A percentile compares a stretch with the other conserved stretches of the same genome.
These are phyloP conservation scores for Diversispora epigaea DNA, from an alignment of 192 early-diverging fungal species.

Conservation along the genomic window DNA sequence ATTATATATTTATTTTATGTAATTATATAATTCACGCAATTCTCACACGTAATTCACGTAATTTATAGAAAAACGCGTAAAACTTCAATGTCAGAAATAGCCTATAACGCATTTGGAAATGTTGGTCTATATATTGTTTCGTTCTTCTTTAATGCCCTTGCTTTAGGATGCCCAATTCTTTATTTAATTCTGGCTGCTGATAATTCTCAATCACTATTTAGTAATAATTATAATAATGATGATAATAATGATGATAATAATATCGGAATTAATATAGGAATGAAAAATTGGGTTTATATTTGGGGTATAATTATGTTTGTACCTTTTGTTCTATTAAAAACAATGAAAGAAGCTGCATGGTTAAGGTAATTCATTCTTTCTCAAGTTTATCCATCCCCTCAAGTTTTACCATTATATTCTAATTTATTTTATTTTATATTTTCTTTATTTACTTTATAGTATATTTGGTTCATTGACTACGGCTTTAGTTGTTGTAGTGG, in stretches of 20 bases:
- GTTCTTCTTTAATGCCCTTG: constrained; percentile 56
- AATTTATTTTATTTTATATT: not conserved
- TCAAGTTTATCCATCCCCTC: too few species aligned
- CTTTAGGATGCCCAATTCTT: constrained; percentile 54
- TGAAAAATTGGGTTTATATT: constrained; percentile 57
- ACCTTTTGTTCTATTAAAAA: constrained; percentile 64
- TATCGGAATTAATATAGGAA: constrained; percentile 43
- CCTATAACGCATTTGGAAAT: constrained; percentile 46
- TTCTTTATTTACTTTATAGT: constrained; percentile 32
- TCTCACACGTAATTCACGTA: not conserved
- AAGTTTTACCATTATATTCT: too few species aligned
- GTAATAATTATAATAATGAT: not conserved
- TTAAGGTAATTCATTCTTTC: constrained; percentile 38
- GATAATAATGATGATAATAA: constrained; percentile 1
- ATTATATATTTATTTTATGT: not conserved
- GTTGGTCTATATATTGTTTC: constrained; percentile 49
- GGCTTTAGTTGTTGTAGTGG: constrained; percentile 58
- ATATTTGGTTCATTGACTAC: constrained; percentile 66
- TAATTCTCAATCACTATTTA: constrained; percentile 57
- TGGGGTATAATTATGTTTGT: constrained; percentile 53
- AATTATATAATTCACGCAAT: not conserved
- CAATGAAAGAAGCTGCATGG: constrained; percentile 66
- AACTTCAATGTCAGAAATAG: constrained; percentile 28
- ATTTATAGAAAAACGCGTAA: constrained; percentile 5
- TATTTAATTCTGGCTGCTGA: constrained; percentile 65